Conservation (phyloP, 345 rosid genomes). For the Eucalyptus sp. region DNA sequence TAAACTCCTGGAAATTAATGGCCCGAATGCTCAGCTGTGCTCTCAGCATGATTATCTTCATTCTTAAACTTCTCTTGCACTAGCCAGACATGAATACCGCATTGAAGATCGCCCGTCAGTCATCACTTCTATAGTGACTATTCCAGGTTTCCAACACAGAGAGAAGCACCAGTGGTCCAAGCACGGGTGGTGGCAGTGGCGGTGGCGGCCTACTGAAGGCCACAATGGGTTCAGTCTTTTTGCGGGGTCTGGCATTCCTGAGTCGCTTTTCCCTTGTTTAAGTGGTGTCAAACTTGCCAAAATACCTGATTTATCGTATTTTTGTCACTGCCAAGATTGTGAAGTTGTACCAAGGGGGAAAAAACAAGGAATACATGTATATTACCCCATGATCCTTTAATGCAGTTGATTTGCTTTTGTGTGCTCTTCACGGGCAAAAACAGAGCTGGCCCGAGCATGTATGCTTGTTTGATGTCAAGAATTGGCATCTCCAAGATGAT, state of each 20-base stretch:
- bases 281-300: conserved; percentile 29
- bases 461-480: neutral
- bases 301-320: conserved; percentile 5
- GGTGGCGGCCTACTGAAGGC: conserved; percentile 54
- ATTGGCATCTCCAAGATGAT: neutral
- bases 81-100: neutral
- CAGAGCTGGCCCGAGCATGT: conserved; percentile 16
- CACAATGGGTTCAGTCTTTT: conserved; percentile 27
- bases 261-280: conserved; percentile 10
- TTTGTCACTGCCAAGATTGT: neutral
- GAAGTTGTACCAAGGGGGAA: neutral
- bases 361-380: neutral
- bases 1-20: conserved; percentile 25
- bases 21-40: conserved; percentile 15
- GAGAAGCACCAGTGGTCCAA: conserved; percentile 45
- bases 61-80: conserved; percentile 23
- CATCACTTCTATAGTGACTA: conserved; percentile 25
- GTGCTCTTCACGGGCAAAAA: conserved; percentile 11
- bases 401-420: conserved; percentile 11
- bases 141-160: conserved; percentile 36
- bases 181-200: conserved; percentile 30
- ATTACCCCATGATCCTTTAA: conserved; percentile 26
- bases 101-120: conserved; percentile 1
- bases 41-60: conserved; percentile 15
- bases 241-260: neutral